Evolutionary conservation across 345 rosid species (phyloP).

Genomic region (Dipteronia sinensis): DNA sequence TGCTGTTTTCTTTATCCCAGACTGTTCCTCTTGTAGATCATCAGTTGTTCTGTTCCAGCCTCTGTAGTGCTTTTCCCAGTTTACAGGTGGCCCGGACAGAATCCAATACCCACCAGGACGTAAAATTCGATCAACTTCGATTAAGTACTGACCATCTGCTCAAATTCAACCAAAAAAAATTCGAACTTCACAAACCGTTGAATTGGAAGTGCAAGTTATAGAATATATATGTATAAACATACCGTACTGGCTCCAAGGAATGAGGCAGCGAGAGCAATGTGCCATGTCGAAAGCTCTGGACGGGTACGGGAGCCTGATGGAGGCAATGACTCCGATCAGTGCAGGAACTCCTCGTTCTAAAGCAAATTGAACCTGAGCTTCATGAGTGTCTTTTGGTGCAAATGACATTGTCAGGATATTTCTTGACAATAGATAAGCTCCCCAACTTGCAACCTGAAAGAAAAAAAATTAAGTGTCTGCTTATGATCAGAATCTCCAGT

Average conservation of each 20-base stretch:
- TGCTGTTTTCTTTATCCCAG: slow-evolving; percentile 56
- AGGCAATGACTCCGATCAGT: slow-evolving; percentile 79
- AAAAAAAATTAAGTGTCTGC: not conserved
- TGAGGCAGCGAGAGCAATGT: slow-evolving; percentile 96
- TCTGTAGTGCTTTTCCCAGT: slow-evolving; percentile 77
- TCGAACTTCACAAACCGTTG: not conserved
- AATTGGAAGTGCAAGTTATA: not conserved
- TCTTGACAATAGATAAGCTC: slow-evolving; percentile 82
- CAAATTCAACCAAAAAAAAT: not conserved
- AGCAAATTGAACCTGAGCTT: slow-evolving; percentile 95
- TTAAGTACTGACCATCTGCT: slow-evolving; percentile 75
- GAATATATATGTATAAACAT: not conserved
- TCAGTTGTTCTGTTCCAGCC: slow-evolving; percentile 77
- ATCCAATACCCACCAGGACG: slow-evolving; percentile 97
- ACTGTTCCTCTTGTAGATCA: slow-evolving; percentile 65
- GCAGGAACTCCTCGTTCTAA: slow-evolving; percentile 96
- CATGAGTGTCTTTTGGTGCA: slow-evolving; percentile 96
- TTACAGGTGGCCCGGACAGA: slow-evolving; percentile 90
- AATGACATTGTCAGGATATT: slow-evolving; percentile 76
- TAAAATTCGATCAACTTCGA: slow-evolving; percentile 82
- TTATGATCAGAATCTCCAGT: not conserved
- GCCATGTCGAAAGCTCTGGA: slow-evolving; percentile 94
- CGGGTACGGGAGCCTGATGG: slow-evolving; percentile 87
- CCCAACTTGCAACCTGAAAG: slow-evolving; percentile 91
- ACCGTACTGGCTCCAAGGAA: slow-evolving; percentile 88